Evolutionary conservation across 2,329 filamentous ascomycete genomes (phyloP).

Genomic region (Trichoderma polysporum): DNA sequence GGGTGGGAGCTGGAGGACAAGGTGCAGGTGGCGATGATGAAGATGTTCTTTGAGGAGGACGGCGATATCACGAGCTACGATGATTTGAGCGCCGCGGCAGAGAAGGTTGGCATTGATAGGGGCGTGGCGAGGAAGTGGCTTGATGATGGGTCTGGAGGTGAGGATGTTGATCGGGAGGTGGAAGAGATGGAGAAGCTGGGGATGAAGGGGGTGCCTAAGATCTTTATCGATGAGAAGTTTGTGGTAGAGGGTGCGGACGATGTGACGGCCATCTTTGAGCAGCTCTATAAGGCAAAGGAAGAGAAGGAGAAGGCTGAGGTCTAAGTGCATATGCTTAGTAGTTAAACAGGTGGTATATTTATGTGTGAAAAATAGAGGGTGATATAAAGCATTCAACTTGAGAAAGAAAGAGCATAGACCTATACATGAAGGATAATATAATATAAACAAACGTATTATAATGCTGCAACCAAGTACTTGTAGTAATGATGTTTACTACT

Average conservation of each 20-base stretch:
- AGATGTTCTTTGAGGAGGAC: slow-evolving; percentile 63
- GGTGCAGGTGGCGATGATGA: slow-evolving; percentile 64
- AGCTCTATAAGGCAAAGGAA: slow-evolving; percentile 56
- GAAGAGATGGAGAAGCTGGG: slow-evolving; percentile 49
- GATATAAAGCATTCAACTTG: no score
- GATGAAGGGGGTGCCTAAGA: slow-evolving; percentile 71
- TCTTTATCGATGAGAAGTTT: slow-evolving; percentile 67
- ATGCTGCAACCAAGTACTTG: no score
- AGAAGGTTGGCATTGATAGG: slow-evolving; percentile 53
- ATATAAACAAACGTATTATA: no score
- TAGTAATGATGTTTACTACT: no score
- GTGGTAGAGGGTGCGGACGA: slow-evolving; percentile 73
- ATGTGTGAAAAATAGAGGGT: no score
- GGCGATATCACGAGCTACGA: slow-evolving; percentile 61
- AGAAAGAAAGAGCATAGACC: no score
- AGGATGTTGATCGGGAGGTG: slow-evolving; percentile 58
- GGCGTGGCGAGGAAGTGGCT: slow-evolving; percentile 56
- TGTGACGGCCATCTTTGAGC: slow-evolving; percentile 61
- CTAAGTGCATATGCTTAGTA: background rate
- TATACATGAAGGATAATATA: no score
- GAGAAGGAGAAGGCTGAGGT: slow-evolving; percentile 18
- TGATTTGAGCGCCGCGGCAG: slow-evolving; percentile 52
- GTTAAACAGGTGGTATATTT: background rate
- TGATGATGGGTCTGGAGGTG: slow-evolving; percentile 52
- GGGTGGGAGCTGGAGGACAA: slow-evolving; percentile 50